These are phyloP conservation scores for Penicillium sp. DNA, from an alignment of 2,329 filamentous ascomycete species.

Conservation along the genomic window DNA sequence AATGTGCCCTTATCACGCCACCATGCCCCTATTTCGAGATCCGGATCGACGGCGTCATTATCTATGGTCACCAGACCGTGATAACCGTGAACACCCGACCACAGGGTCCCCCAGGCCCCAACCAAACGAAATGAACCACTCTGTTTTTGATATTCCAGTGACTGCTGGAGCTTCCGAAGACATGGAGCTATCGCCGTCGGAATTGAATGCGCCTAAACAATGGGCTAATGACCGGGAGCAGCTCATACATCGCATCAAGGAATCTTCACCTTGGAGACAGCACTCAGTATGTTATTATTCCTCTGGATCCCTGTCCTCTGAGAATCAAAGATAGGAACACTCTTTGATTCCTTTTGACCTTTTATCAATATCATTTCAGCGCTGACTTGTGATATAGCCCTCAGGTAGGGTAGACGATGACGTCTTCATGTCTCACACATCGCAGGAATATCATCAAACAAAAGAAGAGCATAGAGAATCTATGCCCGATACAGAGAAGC, in stretches of 20 bases:
- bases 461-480: constrained; percentile 14
- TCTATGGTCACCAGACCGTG: constrained; percentile 27
- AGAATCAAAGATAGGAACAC: not conserved
- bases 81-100: constrained; percentile 11
- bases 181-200: constrained; percentile 14
- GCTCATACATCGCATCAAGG: constrained; percentile 82
- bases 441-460: constrained; percentile 20
- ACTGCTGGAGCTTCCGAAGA: constrained; percentile 10
- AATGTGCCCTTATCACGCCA: constrained; percentile 21
- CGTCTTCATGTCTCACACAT: constrained; percentile 27
- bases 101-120: constrained; percentile 16
- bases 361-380: not conserved
- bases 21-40: constrained; percentile 39
- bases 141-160: constrained; percentile 11
- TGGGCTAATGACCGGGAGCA: constrained; percentile 64
- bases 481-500: constrained; percentile 41
- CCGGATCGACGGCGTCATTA: constrained; percentile 34
- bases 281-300: constrained; percentile 53
- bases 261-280: constrained; percentile 74
- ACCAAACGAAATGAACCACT: constrained; percentile 10
- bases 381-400: constrained; percentile 16
- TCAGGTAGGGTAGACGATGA: constrained; percentile 2
- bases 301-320: not conserved
- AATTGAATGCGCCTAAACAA: constrained; percentile 20
- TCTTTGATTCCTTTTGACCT: not conserved